A percentile compares a stretch with the other conserved stretches of the same genome.
Evolutionary conservation across 176 grass and related monocot genomes (phyloP).

Genomic region (sorghum (Sorghum bicolor)): Sorghum_bicolor_NCBIv3 NC_012870.2:21176501-21177000

Average conservation of each 20-base stretch:
- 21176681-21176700: not conserved
- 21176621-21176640: not conserved
- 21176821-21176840: not conserved
- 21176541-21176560: not conserved
- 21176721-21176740: not conserved
- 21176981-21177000: not conserved
- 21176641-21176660: not conserved
- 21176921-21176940: not conserved
- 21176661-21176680: not conserved
- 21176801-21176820: not conserved
- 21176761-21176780: not conserved
- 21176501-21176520: not conserved
- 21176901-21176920: conserved; percentile 13
- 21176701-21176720: not conserved
- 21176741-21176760: not conserved
- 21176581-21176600: not conserved
- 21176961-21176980: not conserved
- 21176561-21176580: not conserved
- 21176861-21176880: conserved; percentile 1
- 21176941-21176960: conserved; percentile 1
- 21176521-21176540: not conserved
- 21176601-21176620: not conserved
- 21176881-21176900: not conserved
- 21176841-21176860: conserved; percentile 19
- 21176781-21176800: not conserved